Conservation (phyloP, 805 yeast genomes). For the Kuraishia floccosa region DNA sequence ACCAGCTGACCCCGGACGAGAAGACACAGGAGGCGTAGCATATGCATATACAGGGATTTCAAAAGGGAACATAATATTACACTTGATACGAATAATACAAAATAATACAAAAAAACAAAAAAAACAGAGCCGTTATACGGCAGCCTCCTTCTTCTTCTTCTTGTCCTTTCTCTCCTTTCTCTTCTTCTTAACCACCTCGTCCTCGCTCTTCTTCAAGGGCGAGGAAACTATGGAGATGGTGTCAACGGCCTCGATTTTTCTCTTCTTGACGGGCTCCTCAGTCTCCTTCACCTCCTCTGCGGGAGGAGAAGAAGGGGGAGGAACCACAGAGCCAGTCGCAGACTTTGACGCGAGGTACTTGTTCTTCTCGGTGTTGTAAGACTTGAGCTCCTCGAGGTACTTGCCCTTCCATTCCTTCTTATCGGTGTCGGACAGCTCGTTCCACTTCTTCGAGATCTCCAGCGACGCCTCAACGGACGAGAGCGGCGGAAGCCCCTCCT, state of each 20-base stretch:
- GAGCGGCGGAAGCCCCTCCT: conserved; percentile 47
- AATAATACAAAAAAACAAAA: neutral
- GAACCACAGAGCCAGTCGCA: conserved; percentile 12
- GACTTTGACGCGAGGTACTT: conserved; percentile 18
- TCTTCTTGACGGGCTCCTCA: conserved; percentile 30
- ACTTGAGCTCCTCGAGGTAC: conserved; percentile 33
- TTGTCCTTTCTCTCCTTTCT: conserved; percentile 3
- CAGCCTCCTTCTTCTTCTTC: conserved; percentile 2
- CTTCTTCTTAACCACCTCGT: conserved; percentile 12
- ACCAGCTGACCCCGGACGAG: neutral
- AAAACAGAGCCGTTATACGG: neutral
- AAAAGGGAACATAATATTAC: neutral
- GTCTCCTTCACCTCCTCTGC: conserved; percentile 13
- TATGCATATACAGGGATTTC: neutral
- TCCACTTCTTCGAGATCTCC: conserved; percentile 75
- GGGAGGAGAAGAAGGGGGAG: conserved; percentile 11
- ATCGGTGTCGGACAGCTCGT: conserved; percentile 53
- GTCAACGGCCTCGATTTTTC: conserved; percentile 43
- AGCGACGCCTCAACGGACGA: conserved; percentile 71
- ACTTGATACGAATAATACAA: neutral
- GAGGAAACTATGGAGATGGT: no score
- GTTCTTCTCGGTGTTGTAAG: conserved; percentile 17
- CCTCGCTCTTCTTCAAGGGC: conserved; percentile 15
- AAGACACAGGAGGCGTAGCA: neutral
- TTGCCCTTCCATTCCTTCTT: conserved; percentile 62